Evolutionary conservation across 1,284 basidiomycete species (phyloP).

Genomic region (Melanopsichium pennsylvanicum): DNA sequence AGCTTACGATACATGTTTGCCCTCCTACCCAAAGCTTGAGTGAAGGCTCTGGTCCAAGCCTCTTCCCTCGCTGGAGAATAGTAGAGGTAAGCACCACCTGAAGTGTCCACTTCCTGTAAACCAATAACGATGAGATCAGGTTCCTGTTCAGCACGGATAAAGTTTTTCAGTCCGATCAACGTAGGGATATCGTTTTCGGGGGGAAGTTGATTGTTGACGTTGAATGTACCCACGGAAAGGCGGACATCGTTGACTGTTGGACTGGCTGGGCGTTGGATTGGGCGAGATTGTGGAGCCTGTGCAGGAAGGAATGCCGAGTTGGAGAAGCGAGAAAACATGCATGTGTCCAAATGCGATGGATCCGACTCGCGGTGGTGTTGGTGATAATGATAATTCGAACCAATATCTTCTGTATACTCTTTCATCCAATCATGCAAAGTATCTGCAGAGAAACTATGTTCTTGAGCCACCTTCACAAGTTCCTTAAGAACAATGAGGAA

Average conservation of each 20-base stretch:
- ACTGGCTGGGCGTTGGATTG: constrained; percentile 13
- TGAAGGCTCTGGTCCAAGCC: constrained; percentile 25
- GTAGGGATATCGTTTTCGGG: constrained; percentile 12
- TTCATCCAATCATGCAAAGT: constrained; percentile 33
- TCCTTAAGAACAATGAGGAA: constrained; percentile 45
- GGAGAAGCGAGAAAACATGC: constrained; percentile 43
- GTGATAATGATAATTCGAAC: neutral
- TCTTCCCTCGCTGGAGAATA: constrained; percentile 43
- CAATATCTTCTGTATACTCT: constrained; percentile 26
- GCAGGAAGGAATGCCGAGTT: constrained; percentile 23
- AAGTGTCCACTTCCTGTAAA: constrained; percentile 51
- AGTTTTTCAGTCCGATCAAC: constrained; percentile 33
- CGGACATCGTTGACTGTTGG: constrained; percentile 43
- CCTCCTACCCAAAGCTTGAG: constrained; percentile 20
- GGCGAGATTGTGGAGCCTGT: neutral
- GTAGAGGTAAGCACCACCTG: constrained; percentile 46
- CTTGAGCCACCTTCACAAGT: constrained; percentile 20
- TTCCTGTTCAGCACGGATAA: constrained; percentile 40
- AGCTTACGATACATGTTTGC: constrained; percentile 23
- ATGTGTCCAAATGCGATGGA: constrained; percentile 6
- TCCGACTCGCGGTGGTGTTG: neutral
- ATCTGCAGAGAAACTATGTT: constrained; percentile 13
- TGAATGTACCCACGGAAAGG: constrained; percentile 39
- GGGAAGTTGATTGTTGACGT: constrained; percentile 31
- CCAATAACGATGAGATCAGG: constrained; percentile 46